Conservation (phyloP, 306 rosid species). For the Quercus mongolica region DNA sequence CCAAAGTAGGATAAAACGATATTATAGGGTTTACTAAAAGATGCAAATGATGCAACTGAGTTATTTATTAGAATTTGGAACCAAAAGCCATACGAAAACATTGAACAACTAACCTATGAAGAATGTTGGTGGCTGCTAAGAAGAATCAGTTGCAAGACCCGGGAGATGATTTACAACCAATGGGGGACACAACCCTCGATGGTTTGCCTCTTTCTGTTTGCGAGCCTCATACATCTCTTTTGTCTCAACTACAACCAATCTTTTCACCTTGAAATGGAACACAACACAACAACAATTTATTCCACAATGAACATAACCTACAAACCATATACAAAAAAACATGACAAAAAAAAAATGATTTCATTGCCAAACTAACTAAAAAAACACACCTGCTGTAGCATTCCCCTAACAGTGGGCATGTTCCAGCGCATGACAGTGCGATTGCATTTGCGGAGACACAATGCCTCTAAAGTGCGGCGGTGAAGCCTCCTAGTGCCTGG, state of each 20-base stretch:
- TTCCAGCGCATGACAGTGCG: slow-evolving; percentile 62
- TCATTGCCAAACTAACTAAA: neutral
- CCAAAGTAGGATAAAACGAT: too few species aligned
- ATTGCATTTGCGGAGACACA: slow-evolving; percentile 28
- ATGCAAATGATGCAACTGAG: too few species aligned
- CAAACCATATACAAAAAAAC: neutral
- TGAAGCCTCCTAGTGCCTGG: slow-evolving; percentile 59
- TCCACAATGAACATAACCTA: neutral
- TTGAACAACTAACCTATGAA: slow-evolving; percentile 25
- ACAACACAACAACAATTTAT: neutral
- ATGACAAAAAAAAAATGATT: neutral
- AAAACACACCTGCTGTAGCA: slow-evolving; percentile 40
- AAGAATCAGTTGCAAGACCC: slow-evolving; percentile 26
- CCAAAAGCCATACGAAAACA: neutral
- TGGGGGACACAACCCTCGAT: slow-evolving; percentile 35
- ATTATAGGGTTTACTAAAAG: too few species aligned
- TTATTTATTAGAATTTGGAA: neutral
- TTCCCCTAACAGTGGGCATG: slow-evolving; percentile 50
- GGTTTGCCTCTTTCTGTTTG: slow-evolving; percentile 39
- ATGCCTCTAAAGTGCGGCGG: slow-evolving; percentile 54
- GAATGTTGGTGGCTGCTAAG: slow-evolving; percentile 8
- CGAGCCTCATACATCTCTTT: slow-evolving; percentile 56
- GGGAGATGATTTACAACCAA: slow-evolving; percentile 41
- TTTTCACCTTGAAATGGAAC: slow-evolving; percentile 33
- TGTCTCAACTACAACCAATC: slow-evolving; percentile 49